Conservation (phyloP, 805 yeast genomes). For the Metschnikowia lachancei region DNA sequence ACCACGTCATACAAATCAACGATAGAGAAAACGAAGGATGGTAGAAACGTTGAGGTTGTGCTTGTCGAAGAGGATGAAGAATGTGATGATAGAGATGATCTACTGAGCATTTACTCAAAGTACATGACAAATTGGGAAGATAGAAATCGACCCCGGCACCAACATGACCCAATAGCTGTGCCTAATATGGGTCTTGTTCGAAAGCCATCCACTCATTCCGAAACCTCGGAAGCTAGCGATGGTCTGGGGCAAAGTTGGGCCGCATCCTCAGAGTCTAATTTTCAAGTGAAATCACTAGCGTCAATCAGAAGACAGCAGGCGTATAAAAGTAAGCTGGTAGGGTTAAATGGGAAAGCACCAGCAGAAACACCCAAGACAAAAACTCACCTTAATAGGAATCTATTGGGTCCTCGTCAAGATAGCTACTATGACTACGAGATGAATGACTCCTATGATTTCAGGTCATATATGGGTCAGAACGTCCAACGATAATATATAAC, state of each 20-base stretch:
- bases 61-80: slow-evolving; percentile 40
- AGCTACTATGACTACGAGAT: slow-evolving; percentile 34
- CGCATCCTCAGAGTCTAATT: slow-evolving; percentile 19
- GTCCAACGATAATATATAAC: not conserved
- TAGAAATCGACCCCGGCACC: not conserved
- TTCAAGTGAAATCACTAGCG: slow-evolving; percentile 15
- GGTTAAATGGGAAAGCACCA: not conserved
- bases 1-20: slow-evolving; percentile 38
- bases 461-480: slow-evolving; percentile 35
- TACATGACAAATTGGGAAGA: slow-evolving; percentile 26
- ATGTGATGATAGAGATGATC: slow-evolving; percentile 27
- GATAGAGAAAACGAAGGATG: slow-evolving; percentile 37
- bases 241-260: slow-evolving; percentile 19
- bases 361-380: not conserved
- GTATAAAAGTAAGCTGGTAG: not conserved
- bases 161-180: not conserved
- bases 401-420: slow-evolving; percentile 12
- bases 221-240: slow-evolving; percentile 15
- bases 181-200: not conserved
- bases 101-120: slow-evolving; percentile 42
- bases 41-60: slow-evolving; percentile 43
- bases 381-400: not conserved
- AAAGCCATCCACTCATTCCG: slow-evolving; percentile 10
- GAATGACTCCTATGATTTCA: slow-evolving; percentile 35
- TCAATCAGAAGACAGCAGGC: slow-evolving; percentile 7